Conservation (phyloP, 495 filamentous ascomycete species). For the Lasiosphaeria ovina region DNA sequence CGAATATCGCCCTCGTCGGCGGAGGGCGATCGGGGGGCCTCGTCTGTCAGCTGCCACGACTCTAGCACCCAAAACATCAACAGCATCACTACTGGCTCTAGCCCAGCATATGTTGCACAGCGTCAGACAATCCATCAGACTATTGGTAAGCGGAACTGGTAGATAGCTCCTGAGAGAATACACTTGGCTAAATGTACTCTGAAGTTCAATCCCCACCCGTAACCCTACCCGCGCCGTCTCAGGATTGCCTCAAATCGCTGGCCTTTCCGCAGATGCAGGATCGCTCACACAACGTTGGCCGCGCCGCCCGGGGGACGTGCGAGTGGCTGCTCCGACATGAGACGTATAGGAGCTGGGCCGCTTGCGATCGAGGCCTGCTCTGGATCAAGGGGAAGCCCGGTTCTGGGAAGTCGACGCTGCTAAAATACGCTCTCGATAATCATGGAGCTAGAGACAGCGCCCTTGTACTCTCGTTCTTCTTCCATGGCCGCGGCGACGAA, state of each 20-base stretch:
- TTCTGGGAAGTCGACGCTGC: slow-evolving; percentile 48
- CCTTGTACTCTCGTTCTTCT: slow-evolving; percentile 37
- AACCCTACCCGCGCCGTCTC: neutral
- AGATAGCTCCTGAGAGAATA: slow-evolving; percentile 5
- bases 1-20: slow-evolving; percentile 2
- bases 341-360: slow-evolving; percentile 34
- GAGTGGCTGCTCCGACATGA: slow-evolving; percentile 34
- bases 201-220: slow-evolving; percentile 6
- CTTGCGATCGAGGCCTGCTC: slow-evolving; percentile 31
- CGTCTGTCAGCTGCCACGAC: too few relatives aligned
- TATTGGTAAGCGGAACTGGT: slow-evolving; percentile 17
- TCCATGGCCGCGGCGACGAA: slow-evolving; percentile 33
- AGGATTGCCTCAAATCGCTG: slow-evolving; percentile 21
- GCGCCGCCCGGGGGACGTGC: slow-evolving; percentile 29
- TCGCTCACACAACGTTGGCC: slow-evolving; percentile 23
- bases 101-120: too few relatives aligned
- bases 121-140: too few relatives aligned
- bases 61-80: too few relatives aligned
- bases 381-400: slow-evolving; percentile 52
- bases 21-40: too few relatives aligned
- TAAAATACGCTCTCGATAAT: slow-evolving; percentile 32
- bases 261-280: slow-evolving; percentile 28
- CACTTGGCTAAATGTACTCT: slow-evolving; percentile 10
- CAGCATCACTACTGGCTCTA: too few relatives aligned
- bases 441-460: slow-evolving; percentile 3